Percentiles rank a stretch among this genome's conserved stretches.
These are phyloP conservation scores for Hypomyces perniciosus DNA, from an alignment of 2,329 filamentous ascomycete genomes.

Conservation along the genomic window DNA sequence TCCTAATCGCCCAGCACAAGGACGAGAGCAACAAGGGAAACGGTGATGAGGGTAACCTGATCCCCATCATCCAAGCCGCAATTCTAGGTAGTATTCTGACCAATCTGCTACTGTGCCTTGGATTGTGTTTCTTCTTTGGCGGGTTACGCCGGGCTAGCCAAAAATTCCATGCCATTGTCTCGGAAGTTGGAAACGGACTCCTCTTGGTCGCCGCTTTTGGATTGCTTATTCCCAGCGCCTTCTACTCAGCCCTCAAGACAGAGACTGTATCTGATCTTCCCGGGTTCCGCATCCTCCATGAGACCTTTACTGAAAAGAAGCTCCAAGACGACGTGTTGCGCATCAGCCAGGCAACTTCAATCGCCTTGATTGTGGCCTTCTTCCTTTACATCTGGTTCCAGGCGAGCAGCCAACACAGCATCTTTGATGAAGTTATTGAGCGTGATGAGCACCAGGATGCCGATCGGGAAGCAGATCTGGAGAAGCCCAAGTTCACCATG, in stretches of 20 bases:
- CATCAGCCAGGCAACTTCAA: conserved; percentile 64
- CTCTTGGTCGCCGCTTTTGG: conserved; percentile 3
- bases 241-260: conserved; percentile 1
- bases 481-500: conserved; percentile 59
- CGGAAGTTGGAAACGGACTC: conserved; percentile 66
- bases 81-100: conserved; percentile 79
- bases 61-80: conserved; percentile 73
- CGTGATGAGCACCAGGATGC: conserved; percentile 62
- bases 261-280: conserved; percentile 2
- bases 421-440: conserved; percentile 69
- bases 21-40: too few relatives aligned
- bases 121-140: conserved; percentile 72
- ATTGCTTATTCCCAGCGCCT: background rate
- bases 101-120: conserved; percentile 74
- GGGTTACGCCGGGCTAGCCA: conserved; percentile 64
- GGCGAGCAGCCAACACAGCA: conserved; percentile 67
- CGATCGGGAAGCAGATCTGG: conserved; percentile 54
- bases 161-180: conserved; percentile 67
- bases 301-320: conserved; percentile 24
- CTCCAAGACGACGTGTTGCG: conserved; percentile 50
- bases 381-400: conserved; percentile 65
- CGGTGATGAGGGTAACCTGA: conserved; percentile 29
- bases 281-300: conserved; percentile 22
- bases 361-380: conserved; percentile 46
- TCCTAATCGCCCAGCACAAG: conserved; percentile 48